Evolutionary conservation across 495 filamentous ascomycete genomes (phyloP), one percentile per base, ranked within the genome.

Genomic region (Aspergillus haitiensis): DNA sequence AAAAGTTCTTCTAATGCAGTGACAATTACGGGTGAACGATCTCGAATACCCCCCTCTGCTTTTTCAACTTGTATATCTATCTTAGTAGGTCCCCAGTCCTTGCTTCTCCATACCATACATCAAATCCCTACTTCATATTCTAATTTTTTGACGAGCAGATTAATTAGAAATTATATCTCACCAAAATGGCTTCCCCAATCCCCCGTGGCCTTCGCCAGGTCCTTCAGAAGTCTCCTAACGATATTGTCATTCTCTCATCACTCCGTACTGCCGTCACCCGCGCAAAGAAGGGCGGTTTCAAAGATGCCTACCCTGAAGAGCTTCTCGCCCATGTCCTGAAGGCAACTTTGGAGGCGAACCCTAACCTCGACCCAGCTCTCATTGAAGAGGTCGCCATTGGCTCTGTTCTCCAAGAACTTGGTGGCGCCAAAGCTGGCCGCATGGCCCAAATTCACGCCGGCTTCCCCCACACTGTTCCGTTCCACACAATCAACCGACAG

Each of bases 301-400:
- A 89, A 72, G 88, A 96, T 72, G 85, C 93, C 46, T 92, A 93
- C 74, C 92, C 93, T 15, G 92, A 97, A 70, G 89, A 96, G 71
- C 81, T 97, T 34, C 88, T 97, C 46, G 80, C 88, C 32, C 75
- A 82, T 65, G 92, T 94, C n/a, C 85, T 96, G 44, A 83, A 83
- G 68, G 91, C 90, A 7, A 96, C 92, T 8, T 79, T 95, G 53
- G 84, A 84, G 61, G 82, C 83, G 33, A 87, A 87, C 70, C 89
- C 91, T 3, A 84, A 87, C 62, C 87, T 96, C 58, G 82, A 90
- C 63, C 87, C 90, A 0, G 73, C 82, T 7, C 63, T 76, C 15
- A 86, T 97, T 61, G 79, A 93, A 65, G 93, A 96, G 64, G 86
- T 96, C 12, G 83, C 84, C 56, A 86, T 96, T 63, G 93, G 93